phyloP scores from a whole-genome alignment of 768 basidiomycete genomes.

The Paxillus involutus region DNA sequence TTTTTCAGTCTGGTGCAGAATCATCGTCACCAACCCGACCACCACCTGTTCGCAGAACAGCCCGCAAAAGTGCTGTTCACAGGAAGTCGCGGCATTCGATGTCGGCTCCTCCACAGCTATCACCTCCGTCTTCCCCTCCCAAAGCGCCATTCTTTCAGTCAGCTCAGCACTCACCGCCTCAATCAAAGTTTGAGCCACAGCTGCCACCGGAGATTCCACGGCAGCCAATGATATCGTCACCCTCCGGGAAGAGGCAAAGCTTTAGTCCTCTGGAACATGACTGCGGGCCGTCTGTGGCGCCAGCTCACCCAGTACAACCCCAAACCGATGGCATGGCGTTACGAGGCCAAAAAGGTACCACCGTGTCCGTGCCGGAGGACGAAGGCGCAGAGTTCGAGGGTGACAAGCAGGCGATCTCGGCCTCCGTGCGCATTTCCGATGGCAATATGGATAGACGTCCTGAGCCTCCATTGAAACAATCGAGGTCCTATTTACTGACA shows the following conservation, averaged over 20 bases:
- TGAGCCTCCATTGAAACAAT: conserved; percentile 11
- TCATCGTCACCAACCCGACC: conserved; percentile 77
- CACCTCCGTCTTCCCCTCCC: conserved; percentile 42
- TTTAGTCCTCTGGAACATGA: conserved; percentile 19
- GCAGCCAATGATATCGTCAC: conserved; percentile 23
- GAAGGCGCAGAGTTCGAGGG: conserved; percentile 14
- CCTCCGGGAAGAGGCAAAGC: conserved; percentile 8
- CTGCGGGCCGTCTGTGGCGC: conserved; percentile 14
- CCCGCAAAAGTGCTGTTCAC: conserved; percentile 37
- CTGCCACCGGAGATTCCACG: conserved; percentile 41
- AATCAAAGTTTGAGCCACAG: conserved; percentile 55
- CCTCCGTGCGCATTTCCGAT: conserved; percentile 41
- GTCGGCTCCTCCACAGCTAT: conserved; percentile 65
- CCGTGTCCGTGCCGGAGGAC: conserved; percentile 17
- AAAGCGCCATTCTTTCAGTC: conserved; percentile 25
- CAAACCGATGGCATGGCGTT: conserved; percentile 4
- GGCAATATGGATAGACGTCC: conserved; percentile 20
- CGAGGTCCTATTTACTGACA: conserved; percentile 37
- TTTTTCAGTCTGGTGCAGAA: conserved; percentile 88
- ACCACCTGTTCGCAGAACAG: conserved; percentile 49
- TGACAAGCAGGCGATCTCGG: conserved; percentile 27
- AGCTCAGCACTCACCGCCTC: conserved; percentile 45
- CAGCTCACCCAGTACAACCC: conserved; percentile 9
- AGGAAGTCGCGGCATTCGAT: conserved; percentile 67
- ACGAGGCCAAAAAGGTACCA: not conserved